Conservation (phyloP, 73 alveolate species). For the Paramecium biaurelia region DNA sequence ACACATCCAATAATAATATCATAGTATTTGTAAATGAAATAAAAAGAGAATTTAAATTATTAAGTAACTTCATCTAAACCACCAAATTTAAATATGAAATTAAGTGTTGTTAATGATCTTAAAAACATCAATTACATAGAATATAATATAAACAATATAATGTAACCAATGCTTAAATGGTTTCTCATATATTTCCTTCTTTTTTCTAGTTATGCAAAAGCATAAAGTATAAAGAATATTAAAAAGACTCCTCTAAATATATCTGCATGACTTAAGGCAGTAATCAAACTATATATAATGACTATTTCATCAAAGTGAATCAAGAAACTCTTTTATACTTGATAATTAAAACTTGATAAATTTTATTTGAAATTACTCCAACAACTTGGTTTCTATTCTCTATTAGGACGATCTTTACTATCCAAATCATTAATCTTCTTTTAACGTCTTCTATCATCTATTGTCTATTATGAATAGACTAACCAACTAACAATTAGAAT, state of each 20-base stretch:
- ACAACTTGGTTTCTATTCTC: background rate
- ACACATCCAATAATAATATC: constrained; percentile 43
- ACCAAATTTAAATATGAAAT: background rate
- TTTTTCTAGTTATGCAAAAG: background rate
- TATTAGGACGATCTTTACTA: background rate
- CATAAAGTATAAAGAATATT: constrained; percentile 18
- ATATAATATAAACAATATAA: background rate
- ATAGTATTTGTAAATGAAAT: constrained; percentile 32
- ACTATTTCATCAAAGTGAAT: constrained; percentile 47
- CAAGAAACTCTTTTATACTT: background rate
- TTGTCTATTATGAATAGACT: background rate
- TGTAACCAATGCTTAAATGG: background rate
- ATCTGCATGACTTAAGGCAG: constrained; percentile 34
- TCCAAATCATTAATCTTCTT: constrained; percentile 14
- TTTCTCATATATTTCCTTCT: constrained; percentile 44
- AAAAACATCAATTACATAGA: background rate
- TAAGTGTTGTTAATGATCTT: background rate
- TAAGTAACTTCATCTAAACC: constrained; percentile 40
- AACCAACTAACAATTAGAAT: constrained; percentile 16
- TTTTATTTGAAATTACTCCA: background rate
- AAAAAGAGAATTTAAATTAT: background rate
- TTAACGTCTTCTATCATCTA: constrained; percentile 14
- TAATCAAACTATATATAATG: background rate
- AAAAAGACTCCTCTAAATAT: constrained; percentile 40
- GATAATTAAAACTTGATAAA: background rate